These are phyloP conservation scores for Nitzschia sp. DNA, from an alignment of 108 stramenopile species.

Conservation along the genomic window DNA sequence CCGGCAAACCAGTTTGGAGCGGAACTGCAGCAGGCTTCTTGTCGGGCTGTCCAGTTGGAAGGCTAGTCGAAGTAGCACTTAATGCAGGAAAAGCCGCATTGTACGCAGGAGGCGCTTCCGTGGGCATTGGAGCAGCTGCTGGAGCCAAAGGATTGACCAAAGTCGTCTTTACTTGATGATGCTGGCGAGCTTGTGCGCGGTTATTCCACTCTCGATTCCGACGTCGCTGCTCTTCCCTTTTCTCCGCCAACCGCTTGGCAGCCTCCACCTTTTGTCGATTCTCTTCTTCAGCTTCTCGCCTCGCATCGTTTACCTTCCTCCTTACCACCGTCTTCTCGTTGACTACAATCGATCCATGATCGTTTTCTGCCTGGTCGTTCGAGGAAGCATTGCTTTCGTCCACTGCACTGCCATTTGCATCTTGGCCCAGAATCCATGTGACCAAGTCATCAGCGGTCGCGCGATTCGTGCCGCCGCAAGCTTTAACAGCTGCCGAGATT, in stretches of 20 bases:
- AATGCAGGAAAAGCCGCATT: background rate
- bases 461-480: conserved; percentile 74
- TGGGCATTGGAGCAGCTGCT: background rate
- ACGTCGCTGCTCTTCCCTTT: conserved; percentile 81
- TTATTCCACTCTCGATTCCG: conserved; percentile 86
- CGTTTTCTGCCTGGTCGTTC: background rate
- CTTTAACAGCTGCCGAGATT: conserved; percentile 63
- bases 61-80: background rate
- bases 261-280: conserved; percentile 52
- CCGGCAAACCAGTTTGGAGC: too few relatives aligned
- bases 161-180: conserved; percentile 60
- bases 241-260: conserved; percentile 57
- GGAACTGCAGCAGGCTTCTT: too few relatives aligned
- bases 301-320: background rate
- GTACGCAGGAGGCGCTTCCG: background rate
- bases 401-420: conserved; percentile 12
- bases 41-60: too few relatives aligned
- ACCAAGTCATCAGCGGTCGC: conserved; percentile 84
- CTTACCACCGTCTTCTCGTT: conserved; percentile 9
- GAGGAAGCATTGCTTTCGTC: background rate
- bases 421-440: conserved; percentile 75
- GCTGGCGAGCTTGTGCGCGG: conserved; percentile 65
- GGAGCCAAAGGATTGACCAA: conserved; percentile 12
- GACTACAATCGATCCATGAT: conserved; percentile 11
- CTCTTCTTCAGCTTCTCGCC: conserved; percentile 24